Base-by-base conservation (phyloP, 2,329 filamentous ascomycete genomes). In the Gnomoniopsis sp. region DNA sequence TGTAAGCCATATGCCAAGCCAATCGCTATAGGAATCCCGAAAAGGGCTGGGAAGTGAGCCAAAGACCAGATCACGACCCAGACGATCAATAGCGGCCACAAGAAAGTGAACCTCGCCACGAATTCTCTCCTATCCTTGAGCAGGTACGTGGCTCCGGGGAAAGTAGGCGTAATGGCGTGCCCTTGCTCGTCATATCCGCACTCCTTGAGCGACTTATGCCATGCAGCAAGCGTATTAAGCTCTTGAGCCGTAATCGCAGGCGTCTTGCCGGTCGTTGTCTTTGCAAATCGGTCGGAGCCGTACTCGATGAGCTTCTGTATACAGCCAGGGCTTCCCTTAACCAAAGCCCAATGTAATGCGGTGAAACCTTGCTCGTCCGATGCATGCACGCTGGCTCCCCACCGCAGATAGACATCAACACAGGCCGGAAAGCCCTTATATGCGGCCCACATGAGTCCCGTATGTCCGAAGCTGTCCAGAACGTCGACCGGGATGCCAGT, bases 361-460 rank as follows among this genome's bases (percentile, higher is more conserved):
- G 93, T 96, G 72, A 98, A 95, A 30, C 93, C 93, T 66, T 93
- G 89, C 70, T 97, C 92, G 68, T 99, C 95, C 33, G 83, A 86
- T 36, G 91, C 88, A 73, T 96, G 91, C 10, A 97, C 91, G 70
- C 92, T 95, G 41, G 95, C 95, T 55, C 95, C 96, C 92, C 95
- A 99, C 66, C 92, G 87, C 60, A 99, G 77, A 65, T 96, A 93
- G 47, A 98, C 74, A 70, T 98, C 95, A 50, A 98, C 93, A 67
- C 91, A 96, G 49, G 89, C 87, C 0, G 93, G 91, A 71, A 88
- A 97, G 38, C 96, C 95, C 75, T 99, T 99, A 78, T 99, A 99
- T 17, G 93, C 93, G 19, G 95, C 91, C 95, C 95, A 99, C 95
- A 99, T 99, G 62, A 99, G 81, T 61, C 88, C 89, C 1, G 95